A percentile compares a stretch with the other conserved stretches of the same genome.
Evolutionary conservation across 768 basidiomycete genomes (phyloP).

Genomic region (Amanita molliuscula): DNA sequence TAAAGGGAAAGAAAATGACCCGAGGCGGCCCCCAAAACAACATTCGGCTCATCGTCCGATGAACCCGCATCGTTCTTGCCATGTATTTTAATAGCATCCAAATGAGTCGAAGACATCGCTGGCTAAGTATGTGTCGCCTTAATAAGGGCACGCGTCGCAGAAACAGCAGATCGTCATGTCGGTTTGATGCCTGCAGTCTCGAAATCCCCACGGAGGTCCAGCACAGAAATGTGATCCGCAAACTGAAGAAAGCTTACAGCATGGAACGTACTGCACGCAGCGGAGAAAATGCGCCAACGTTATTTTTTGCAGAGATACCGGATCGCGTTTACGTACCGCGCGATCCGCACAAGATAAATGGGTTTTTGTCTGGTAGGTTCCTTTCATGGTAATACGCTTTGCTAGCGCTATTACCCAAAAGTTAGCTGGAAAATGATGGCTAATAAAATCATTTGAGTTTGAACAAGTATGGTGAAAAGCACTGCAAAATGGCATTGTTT

Average conservation of each 20-base stretch:
- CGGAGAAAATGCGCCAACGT: neutral
- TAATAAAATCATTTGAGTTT: too few species aligned
- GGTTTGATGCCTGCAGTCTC: too few species aligned
- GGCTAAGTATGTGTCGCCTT: neutral
- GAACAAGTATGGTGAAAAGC: too few species aligned
- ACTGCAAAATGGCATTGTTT: too few species aligned
- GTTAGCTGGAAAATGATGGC: neutral
- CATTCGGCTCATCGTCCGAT: neutral
- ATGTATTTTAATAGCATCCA: neutral
- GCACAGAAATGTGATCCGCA: neutral
- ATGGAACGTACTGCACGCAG: neutral
- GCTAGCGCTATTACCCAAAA: neutral
- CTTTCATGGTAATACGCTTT: neutral
- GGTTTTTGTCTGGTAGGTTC: neutral
- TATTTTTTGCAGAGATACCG: neutral
- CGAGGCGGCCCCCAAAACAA: neutral
- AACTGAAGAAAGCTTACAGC: neutral
- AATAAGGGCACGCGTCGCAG: neutral
- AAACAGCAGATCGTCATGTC: neutral
- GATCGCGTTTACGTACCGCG: neutral
- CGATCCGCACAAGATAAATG: neutral
- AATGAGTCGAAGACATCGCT: neutral
- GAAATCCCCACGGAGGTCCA: neutral
- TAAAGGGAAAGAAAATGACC: neutral
- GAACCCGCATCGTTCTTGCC: neutral